A percentile compares a stretch with the other conserved stretches of the same genome.
These are phyloP conservation scores for Venustampulla echinocandica DNA, from an alignment of 495 filamentous ascomycete genomes.

Conservation along the genomic window DNA sequence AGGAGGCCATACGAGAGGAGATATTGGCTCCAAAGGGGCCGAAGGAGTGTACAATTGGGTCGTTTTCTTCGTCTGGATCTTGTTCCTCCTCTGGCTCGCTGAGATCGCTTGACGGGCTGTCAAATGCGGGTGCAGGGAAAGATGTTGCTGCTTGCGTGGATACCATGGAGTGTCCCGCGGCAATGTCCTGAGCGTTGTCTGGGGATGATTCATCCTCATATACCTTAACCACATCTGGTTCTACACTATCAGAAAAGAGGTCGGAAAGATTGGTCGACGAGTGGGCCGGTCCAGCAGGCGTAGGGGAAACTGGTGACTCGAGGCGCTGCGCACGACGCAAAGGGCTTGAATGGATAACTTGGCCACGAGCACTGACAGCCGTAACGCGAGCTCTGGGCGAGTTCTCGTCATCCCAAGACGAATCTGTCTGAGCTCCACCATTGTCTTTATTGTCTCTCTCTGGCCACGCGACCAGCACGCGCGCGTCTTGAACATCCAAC, in stretches of 20 bases:
- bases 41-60: slow-evolving; percentile 83
- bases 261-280: slow-evolving; percentile 6
- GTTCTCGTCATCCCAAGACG: slow-evolving; percentile 54
- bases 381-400: slow-evolving; percentile 36
- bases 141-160: slow-evolving; percentile 34
- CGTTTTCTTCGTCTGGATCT: slow-evolving; percentile 85
- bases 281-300: slow-evolving; percentile 36
- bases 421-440: slow-evolving; percentile 53
- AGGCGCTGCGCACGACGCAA: slow-evolving; percentile 52
- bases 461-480: slow-evolving; percentile 85
- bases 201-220: slow-evolving; percentile 45
- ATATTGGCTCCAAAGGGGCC: slow-evolving; percentile 80
- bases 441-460: slow-evolving; percentile 47
- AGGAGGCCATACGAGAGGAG: slow-evolving; percentile 66
- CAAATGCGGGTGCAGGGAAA: slow-evolving; percentile 20
- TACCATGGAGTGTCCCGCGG: slow-evolving; percentile 18
- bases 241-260: slow-evolving; percentile 18
- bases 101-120: slow-evolving; percentile 48
- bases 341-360: slow-evolving; percentile 53
- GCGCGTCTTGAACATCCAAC: slow-evolving; percentile 88
- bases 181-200: slow-evolving; percentile 21
- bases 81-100: slow-evolving; percentile 54
- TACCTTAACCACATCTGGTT: slow-evolving; percentile 33
- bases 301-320: slow-evolving; percentile 66
- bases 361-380: slow-evolving; percentile 23